phyloP scores from a whole-genome alignment of 805 yeast species.

The Metschnikowia baotianmanensis region DNA sequence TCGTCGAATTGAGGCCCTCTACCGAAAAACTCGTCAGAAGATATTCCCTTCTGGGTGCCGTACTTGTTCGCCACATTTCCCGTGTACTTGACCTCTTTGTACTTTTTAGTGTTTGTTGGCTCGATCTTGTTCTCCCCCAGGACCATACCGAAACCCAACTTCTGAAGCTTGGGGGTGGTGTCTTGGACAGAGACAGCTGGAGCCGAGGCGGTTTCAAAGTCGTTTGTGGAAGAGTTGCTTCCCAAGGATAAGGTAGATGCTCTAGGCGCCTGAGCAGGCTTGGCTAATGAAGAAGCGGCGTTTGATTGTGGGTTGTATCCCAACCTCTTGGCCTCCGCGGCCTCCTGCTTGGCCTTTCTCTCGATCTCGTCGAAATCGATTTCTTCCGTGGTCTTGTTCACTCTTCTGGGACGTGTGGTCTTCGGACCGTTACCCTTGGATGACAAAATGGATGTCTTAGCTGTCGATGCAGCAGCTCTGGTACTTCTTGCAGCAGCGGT shows the following conservation, averaged over 20 bases:
- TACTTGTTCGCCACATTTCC: conserved; percentile 75
- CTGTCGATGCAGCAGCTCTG: conserved; percentile 26
- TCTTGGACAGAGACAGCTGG: conserved; percentile 37
- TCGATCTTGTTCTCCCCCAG: conserved; percentile 54
- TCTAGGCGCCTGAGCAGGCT: conserved; percentile 1
- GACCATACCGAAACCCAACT: conserved; percentile 88
- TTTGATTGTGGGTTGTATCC: conserved; percentile 47
- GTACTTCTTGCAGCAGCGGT: conserved; percentile 28
- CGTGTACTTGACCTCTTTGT: conserved; percentile 60
- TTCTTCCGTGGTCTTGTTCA: conserved; percentile 49
- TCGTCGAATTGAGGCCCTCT: conserved; percentile 78
- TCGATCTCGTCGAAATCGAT: conserved; percentile 61
- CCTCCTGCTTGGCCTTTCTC: conserved; percentile 79
- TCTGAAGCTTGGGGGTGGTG: conserved; percentile 70
- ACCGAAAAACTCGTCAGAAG: conserved; percentile 93
- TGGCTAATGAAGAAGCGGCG: conserved; percentile 18
- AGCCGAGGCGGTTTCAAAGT: conserved; percentile 5
- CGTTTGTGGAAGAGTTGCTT: conserved; percentile 1
- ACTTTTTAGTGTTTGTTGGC: conserved; percentile 39
- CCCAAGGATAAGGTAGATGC: conserved; percentile 13
- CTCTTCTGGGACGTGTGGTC: conserved; percentile 52
- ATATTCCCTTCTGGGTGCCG: conserved; percentile 89
- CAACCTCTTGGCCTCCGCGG: conserved; percentile 58
- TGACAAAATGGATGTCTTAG: conserved; percentile 38
- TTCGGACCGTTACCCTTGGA: conserved; percentile 53